Evolutionary conservation across 345 rosid genomes (phyloP).

Genomic region (Cochlearia excelsa): DNA sequence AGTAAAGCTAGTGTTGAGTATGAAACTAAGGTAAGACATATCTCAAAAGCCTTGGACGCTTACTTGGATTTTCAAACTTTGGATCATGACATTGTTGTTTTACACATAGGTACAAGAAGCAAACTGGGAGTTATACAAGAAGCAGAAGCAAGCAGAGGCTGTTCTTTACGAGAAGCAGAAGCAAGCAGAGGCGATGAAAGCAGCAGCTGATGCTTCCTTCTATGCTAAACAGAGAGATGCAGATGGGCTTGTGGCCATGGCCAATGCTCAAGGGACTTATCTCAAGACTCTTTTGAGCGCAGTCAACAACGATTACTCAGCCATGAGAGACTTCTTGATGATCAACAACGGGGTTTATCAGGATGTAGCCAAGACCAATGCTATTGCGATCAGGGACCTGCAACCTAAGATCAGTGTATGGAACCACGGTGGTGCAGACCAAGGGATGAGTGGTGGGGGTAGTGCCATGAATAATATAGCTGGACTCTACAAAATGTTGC

Average conservation of each 20-base stretch:
- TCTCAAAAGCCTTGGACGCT: too few relatives aligned
- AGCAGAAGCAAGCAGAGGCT: conserved; percentile 68
- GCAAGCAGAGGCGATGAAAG: conserved; percentile 60
- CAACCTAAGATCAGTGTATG: conserved; percentile 73
- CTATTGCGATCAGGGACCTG: conserved; percentile 51
- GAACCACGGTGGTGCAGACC: conserved; percentile 43
- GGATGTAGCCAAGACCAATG: conserved; percentile 61
- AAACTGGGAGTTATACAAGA: conserved; percentile 59
- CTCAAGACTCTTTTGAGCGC: conserved; percentile 49
- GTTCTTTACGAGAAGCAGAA: conserved; percentile 50
- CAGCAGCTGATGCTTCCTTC: conserved; percentile 53
- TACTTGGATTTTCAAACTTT: background rate
- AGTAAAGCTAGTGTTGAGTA: conserved; percentile 78
- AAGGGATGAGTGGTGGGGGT: conserved; percentile 27
- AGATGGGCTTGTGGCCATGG: conserved; percentile 54
- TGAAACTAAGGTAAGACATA: conserved; percentile 55
- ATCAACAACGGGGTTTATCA: conserved; percentile 53
- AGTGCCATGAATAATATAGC: conserved; percentile 54
- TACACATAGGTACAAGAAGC: conserved; percentile 57
- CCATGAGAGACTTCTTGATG: conserved; percentile 62
- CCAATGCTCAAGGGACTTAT: conserved; percentile 59
- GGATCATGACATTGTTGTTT: conserved; percentile 12
- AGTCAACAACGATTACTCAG: conserved; percentile 53
- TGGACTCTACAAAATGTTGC: conserved; percentile 64
- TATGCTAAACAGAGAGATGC: conserved; percentile 62